A percentile compares a stretch with the other conserved stretches of the same genome.
Conservation (phyloP, 495 filamentous ascomycete species). For the Neurospora sp. region DNA sequence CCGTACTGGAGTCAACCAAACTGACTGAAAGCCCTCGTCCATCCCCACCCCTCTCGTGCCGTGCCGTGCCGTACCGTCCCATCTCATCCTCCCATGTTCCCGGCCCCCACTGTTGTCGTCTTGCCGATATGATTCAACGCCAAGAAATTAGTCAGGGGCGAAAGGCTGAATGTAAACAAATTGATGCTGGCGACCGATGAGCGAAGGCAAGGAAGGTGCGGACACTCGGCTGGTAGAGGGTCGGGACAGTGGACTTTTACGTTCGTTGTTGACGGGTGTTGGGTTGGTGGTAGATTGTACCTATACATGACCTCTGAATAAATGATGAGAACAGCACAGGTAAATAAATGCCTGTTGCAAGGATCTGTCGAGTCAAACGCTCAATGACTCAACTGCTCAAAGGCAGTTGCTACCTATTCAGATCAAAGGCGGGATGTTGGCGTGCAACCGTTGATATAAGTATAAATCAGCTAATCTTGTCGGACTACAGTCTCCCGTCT, state of each 20-base stretch:
- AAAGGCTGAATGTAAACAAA: not conserved
- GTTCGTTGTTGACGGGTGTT: no score
- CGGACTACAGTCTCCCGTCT: not conserved
- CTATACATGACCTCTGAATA: no score
- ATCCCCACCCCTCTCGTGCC: not conserved
- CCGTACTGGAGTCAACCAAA: not conserved
- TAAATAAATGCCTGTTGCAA: not conserved
- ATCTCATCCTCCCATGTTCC: not conserved
- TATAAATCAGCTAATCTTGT: not conserved
- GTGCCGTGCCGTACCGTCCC: not conserved
- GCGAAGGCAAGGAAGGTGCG: not conserved
- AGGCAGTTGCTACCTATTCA: not conserved
- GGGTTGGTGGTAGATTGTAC: no score
- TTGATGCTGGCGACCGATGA: not conserved
- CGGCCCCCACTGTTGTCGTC: not conserved
- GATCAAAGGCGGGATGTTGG: not conserved
- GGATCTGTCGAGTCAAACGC: not conserved
- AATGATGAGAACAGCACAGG: no score
- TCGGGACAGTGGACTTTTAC: not conserved
- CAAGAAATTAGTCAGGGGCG: not conserved
- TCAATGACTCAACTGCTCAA: not conserved
- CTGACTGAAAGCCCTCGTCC: not conserved
- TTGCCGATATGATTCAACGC: not conserved
- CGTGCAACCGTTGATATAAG: not conserved
- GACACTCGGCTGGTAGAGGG: not conserved